Evolutionary conservation across 116 monocot species (phyloP).

Genomic region (Iris pallida): DNA sequence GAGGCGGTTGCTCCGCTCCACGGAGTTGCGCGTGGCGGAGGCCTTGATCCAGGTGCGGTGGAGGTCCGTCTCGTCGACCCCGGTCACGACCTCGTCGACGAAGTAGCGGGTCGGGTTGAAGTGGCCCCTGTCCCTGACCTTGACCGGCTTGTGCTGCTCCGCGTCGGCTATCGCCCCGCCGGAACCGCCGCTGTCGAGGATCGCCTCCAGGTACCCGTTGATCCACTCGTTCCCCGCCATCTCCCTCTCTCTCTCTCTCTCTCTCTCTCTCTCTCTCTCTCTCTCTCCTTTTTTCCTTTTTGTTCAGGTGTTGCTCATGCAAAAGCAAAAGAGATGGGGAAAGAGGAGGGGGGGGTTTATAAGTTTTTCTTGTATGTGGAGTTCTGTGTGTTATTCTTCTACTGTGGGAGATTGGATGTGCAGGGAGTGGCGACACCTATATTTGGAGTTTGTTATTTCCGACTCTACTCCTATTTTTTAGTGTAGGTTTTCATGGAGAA

Average conservation of each 20-base stretch:
- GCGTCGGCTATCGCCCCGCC: not conserved
- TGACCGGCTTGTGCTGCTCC: slow-evolving; percentile 8
- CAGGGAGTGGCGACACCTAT: too few relatives aligned
- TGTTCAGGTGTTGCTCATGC: too few relatives aligned
- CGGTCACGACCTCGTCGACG: slow-evolving; percentile 44
- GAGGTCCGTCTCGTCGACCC: slow-evolving; percentile 41
- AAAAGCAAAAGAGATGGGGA: too few relatives aligned
- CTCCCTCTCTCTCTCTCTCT: not conserved
- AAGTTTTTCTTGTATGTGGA: too few relatives aligned
- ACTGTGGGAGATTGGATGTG: too few relatives aligned
- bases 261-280: too few relatives aligned
- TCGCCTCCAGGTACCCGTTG: slow-evolving; percentile 44
- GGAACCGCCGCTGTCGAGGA: slow-evolving; percentile 20
- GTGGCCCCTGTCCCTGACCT: slow-evolving; percentile 1
- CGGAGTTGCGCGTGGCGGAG: slow-evolving; percentile 35
- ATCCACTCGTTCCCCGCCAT: slow-evolving; percentile 48
- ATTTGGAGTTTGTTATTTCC: too few relatives aligned
- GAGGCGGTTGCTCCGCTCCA: slow-evolving; percentile 32
- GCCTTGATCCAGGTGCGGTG: slow-evolving; percentile 45
- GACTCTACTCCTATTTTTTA: too few relatives aligned
- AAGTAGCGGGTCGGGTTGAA: slow-evolving; percentile 43
- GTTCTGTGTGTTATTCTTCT: too few relatives aligned
- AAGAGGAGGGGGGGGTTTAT: too few relatives aligned
- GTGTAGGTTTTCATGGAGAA: too few relatives aligned
- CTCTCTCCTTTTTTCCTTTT: too few relatives aligned